Evolutionary conservation across 2,329 filamentous ascomycete species (phyloP).

Genomic region (Ophiostoma novo-ulmi): DNA sequence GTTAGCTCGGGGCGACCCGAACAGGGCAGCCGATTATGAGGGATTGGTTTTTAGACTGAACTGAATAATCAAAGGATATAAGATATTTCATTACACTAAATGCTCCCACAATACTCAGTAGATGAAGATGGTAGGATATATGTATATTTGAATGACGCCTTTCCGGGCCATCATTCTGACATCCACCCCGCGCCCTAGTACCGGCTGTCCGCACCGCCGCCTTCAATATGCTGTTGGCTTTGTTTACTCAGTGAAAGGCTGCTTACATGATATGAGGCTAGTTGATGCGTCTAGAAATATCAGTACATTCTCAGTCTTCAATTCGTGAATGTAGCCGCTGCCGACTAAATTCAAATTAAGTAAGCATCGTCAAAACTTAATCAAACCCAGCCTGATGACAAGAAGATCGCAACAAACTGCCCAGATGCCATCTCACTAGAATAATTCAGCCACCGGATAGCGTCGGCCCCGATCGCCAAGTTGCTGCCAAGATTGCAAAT

Average conservation of each 20-base stretch:
- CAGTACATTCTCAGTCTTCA: not conserved
- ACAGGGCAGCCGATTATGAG: not conserved
- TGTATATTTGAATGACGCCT: not conserved
- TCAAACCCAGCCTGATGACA: not conserved
- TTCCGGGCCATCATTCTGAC: not conserved
- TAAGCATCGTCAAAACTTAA: not conserved
- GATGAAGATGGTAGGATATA: not conserved
- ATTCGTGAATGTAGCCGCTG: not conserved
- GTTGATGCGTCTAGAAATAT: not conserved
- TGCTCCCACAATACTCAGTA: not conserved
- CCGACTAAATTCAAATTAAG: not conserved
- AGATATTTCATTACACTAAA: not conserved
- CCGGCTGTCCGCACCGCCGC: not conserved
- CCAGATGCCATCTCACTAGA: not conserved
- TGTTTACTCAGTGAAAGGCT: not conserved
- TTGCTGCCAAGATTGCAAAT: not conserved
- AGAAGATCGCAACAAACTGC: not conserved
- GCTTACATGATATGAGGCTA: not conserved
- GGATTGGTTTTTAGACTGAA: not conserved
- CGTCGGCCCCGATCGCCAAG: not conserved
- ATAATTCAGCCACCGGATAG: not conserved
- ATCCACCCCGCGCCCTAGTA: constrained; percentile 2
- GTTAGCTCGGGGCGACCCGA: not conserved
- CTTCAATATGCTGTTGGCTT: too few species aligned
- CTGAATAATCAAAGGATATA: not conserved